Percentiles rank a stretch among this genome's conserved stretches.
These are phyloP conservation scores for Colletotrichum sidae DNA, from an alignment of 2,329 filamentous ascomycete genomes.

Conservation along the genomic window DNA sequence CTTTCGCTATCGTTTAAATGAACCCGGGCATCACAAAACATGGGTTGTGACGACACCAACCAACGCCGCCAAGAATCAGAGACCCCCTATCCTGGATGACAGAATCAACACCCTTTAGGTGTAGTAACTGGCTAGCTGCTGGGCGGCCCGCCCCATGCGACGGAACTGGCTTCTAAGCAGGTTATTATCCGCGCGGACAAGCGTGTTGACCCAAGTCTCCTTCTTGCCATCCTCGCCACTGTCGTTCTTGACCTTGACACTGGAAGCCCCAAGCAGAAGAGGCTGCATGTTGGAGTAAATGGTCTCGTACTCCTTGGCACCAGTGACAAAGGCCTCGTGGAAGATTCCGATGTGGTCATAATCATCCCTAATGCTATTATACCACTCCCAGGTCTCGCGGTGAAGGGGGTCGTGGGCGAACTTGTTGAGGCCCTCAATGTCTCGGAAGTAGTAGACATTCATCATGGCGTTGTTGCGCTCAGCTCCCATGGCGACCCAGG, in stretches of 20 bases:
- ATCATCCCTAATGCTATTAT: conserved; percentile 47
- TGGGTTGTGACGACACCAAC: background rate
- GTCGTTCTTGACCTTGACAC: conserved; percentile 40
- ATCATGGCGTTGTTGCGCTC: conserved; percentile 53
- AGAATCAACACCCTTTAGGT: background rate
- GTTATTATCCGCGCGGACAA: conserved; percentile 48
- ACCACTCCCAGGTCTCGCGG: conserved; percentile 62
- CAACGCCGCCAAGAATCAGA: background rate
- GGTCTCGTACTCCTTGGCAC: conserved; percentile 59
- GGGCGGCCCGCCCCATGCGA: conserved; percentile 41
- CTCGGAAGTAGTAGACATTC: conserved; percentile 62
- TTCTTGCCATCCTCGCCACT: conserved; percentile 40
- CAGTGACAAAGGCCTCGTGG: conserved; percentile 65
- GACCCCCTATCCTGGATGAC: background rate
- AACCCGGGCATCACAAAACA: too few species aligned
- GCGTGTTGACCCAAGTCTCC: conserved; percentile 47
- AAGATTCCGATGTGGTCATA: conserved; percentile 60
- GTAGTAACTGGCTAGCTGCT: conserved; percentile 19
- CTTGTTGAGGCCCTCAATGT: conserved; percentile 59
- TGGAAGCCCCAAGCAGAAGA: conserved; percentile 47
- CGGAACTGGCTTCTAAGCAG: conserved; percentile 49
- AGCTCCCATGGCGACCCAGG: conserved; percentile 53
- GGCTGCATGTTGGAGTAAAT: conserved; percentile 61
- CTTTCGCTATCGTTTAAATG: too few species aligned
- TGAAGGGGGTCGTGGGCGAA: conserved; percentile 64